Conservation (phyloP, 129 eudicot genomes). For the Centaurea solstitialis region DNA sequence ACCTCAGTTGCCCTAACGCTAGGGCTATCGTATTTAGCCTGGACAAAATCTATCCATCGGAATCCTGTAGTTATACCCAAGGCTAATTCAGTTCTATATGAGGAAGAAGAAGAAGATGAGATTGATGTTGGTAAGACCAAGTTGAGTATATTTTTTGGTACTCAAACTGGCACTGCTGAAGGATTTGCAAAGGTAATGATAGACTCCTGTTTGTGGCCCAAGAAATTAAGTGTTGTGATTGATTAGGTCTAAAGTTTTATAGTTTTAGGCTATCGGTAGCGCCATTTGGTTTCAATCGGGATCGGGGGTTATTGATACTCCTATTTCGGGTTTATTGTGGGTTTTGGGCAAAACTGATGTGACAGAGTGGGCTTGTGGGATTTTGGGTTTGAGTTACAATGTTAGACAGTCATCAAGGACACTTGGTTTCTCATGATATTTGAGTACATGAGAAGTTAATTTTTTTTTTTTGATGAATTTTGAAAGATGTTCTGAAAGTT, state of each 20-base stretch:
- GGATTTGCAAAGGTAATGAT: constrained; percentile 79
- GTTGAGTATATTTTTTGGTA: constrained; percentile 65
- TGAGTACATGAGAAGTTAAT: not conserved
- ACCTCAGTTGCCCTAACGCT: constrained; percentile 57
- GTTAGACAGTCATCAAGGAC: not conserved
- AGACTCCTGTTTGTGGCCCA: not conserved
- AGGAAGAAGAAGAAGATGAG: constrained; percentile 76
- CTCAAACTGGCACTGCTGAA: constrained; percentile 93
- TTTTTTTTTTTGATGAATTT: too few species aligned
- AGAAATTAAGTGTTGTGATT: not conserved
- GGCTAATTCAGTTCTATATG: constrained; percentile 20
- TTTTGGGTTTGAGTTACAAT: not conserved
- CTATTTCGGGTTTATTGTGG: too few species aligned
- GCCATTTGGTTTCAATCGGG: too few species aligned
- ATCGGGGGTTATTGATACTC: too few species aligned
- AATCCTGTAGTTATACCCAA: constrained; percentile 48
- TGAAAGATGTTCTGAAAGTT: too few species aligned
- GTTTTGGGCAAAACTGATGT: too few species aligned
- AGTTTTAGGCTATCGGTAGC: too few species aligned
- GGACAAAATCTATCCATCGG: constrained; percentile 46
- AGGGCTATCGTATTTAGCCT: constrained; percentile 44
- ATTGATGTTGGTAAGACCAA: constrained; percentile 56
- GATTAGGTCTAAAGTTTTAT: not conserved
- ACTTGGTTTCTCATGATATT: not conserved
- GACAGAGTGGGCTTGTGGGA: too few species aligned